A percentile compares a stretch with the other conserved stretches of the same genome.
Conservation (phyloP, 768 basidiomycete species). For the Ramaria sp. region DNA sequence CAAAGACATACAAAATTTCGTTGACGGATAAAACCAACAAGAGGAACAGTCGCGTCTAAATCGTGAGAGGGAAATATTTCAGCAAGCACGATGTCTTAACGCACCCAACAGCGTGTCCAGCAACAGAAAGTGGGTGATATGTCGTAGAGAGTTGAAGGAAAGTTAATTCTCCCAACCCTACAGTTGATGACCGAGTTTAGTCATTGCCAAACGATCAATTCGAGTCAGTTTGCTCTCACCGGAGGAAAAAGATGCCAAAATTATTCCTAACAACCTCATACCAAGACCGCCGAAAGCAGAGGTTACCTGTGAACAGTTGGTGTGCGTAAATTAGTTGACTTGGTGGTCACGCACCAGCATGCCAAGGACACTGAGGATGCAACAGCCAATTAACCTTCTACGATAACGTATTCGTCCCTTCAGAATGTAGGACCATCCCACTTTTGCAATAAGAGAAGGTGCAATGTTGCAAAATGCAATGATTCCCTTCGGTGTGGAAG, state of each 20-base stretch:
- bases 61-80: not conserved
- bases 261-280: slow-evolving; percentile 72
- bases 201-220: not conserved
- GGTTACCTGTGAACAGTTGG: slow-evolving; percentile 46
- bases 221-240: slow-evolving; percentile 29
- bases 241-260: slow-evolving; percentile 77
- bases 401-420: slow-evolving; percentile 80
- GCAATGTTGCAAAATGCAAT: slow-evolving; percentile 94
- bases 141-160: slow-evolving; percentile 89
- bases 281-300: slow-evolving; percentile 55
- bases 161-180: slow-evolving; percentile 88
- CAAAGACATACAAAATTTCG: too few species aligned
- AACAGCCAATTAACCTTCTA: slow-evolving; percentile 66
- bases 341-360: slow-evolving; percentile 60
- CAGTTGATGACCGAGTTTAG: not conserved
- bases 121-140: slow-evolving; percentile 56
- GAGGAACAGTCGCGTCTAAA: not conserved
- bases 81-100: slow-evolving; percentile 11
- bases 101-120: slow-evolving; percentile 75
- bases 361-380: slow-evolving; percentile 61
- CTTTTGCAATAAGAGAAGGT: slow-evolving; percentile 76
- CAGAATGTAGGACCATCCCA: slow-evolving; percentile 87
- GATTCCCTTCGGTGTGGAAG: slow-evolving; percentile 87
- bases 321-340: not conserved
- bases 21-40: too few species aligned